Base-by-base conservation (phyloP, 1,284 basidiomycete genomes). In the Sporisorium iseilematis-ciliati region DNA sequence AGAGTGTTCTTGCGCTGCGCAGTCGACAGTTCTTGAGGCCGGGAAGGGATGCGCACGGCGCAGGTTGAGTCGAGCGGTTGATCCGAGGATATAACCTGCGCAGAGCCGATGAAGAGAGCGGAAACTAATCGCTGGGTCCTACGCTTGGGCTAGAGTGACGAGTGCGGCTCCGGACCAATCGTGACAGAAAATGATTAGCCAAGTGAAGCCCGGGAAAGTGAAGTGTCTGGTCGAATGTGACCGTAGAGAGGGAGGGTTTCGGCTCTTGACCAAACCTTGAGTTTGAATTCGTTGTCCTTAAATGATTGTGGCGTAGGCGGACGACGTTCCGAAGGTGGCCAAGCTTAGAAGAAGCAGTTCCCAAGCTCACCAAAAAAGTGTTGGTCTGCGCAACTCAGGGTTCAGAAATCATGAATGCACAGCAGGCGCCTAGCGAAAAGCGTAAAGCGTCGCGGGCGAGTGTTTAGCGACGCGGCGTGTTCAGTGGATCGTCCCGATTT, bases 351-450 rank as follows among this genome's bases (percentile, higher is more conserved):
- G n/a, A 45, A 25, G 42, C 20, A 18, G 6, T 14, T 14, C 7
- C 25, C 23, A 16, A 16, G 5, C 29, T 31, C 4, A 14, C 29
- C 29, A 18, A 31, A 7, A 48, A 21, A 31, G 46, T 48, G 46
- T 48, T 48, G 46, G 43, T 23, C 23, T 46, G 43, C 10, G 23
- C 21, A 26, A 18, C 45, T 23, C 46, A 48, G 46, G 46, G 46
- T 48, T 48, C 46, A 31, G 20, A 31, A n/a, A n/a, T n/a, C n/a
- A n/a, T n/a, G 29, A 14, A 20, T 20, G 41, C 38, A 11, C 38
- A 40, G 38, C 38, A 42, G 35, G 35, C 35, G 35, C 35, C 35
- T 38, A 2, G 10, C 43, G 25, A 45, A 45, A 45, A 45, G 43
- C 20, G 35, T 38, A 45, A 45, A 45, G 43, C 35, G 14, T 38